These are phyloP conservation scores for Saccharomyces eubayanus DNA, from an alignment of 805 yeast genomes.

Conservation along the genomic window DNA sequence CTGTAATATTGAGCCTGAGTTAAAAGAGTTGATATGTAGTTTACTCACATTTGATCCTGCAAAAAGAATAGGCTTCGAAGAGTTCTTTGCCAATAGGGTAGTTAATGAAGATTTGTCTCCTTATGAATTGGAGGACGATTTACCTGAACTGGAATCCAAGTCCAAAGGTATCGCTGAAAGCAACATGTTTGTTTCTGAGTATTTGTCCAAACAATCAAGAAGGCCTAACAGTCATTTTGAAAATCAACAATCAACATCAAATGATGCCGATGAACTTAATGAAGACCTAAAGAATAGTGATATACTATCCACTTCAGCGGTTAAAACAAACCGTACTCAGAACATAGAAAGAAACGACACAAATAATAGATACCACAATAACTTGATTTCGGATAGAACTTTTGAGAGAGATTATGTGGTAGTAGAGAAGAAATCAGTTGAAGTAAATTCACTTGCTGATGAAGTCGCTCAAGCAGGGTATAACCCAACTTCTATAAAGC, in stretches of 20 bases:
- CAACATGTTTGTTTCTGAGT: conserved; percentile 75
- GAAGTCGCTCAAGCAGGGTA: conserved; percentile 49
- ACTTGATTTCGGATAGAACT: conserved; percentile 37
- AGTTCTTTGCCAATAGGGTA: conserved; percentile 71
- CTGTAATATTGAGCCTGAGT: conserved; percentile 53
- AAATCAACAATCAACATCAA: not conserved
- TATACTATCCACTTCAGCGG: not conserved
- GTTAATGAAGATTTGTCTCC: conserved; percentile 44
- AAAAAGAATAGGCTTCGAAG: conserved; percentile 80
- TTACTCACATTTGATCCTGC: conserved; percentile 77
- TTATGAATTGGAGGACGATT: conserved; percentile 34
- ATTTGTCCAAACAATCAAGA: conserved; percentile 36
- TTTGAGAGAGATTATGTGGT: conserved; percentile 86
- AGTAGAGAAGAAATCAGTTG: conserved; percentile 89
- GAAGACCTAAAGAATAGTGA: not conserved
- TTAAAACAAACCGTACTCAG: not conserved
- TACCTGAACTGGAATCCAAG: conserved; percentile 53
- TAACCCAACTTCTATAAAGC: not conserved
- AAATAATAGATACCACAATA: not conserved
- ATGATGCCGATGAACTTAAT: not conserved
- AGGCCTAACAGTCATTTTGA: not conserved
- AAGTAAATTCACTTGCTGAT: conserved; percentile 91
- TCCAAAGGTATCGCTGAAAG: conserved; percentile 59
- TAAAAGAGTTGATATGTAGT: conserved; percentile 64
- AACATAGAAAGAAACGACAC: conserved; percentile 4